A percentile compares a stretch with the other conserved stretches of the same genome.
phyloP scores from a whole-genome alignment of 140 eudicot genomes.

The Stevia rebaudiana region DNA sequence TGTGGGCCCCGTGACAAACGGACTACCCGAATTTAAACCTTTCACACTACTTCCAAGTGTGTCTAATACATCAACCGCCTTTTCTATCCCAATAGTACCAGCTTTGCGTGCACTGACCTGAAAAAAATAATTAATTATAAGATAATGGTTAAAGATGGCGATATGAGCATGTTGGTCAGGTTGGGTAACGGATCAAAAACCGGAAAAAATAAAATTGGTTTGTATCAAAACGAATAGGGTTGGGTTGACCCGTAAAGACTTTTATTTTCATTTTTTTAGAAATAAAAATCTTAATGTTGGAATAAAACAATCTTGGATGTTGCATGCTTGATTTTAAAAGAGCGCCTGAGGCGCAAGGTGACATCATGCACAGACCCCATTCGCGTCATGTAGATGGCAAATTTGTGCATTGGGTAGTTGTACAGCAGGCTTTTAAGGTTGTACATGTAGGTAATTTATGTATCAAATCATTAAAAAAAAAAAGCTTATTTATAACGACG shows the following conservation, averaged over 20 bases:
- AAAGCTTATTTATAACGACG: too few relatives aligned
- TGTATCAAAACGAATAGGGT: not conserved
- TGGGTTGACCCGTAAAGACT: not conserved
- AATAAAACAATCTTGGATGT: not conserved
- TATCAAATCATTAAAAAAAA: too few relatives aligned
- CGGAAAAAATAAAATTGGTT: not conserved
- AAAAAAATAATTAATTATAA: slow-evolving; percentile 10
- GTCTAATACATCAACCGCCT: slow-evolving; percentile 68
- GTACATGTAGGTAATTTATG: too few relatives aligned
- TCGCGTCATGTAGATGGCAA: too few relatives aligned
- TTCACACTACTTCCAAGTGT: slow-evolving; percentile 75
- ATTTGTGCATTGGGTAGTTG: too few relatives aligned
- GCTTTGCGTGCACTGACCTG: slow-evolving; percentile 63
- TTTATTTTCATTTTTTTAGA: not conserved
- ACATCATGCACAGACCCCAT: too few relatives aligned
- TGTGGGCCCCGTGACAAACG: slow-evolving; percentile 55
- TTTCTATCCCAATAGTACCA: slow-evolving; percentile 59
- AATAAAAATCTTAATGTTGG: not conserved
- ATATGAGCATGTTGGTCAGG: not conserved
- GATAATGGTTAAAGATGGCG: not conserved
- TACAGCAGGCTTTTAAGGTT: too few relatives aligned
- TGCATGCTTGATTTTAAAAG: not conserved
- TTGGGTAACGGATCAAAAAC: not conserved
- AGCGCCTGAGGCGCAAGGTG: too few relatives aligned
- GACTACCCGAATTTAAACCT: slow-evolving; percentile 48